Base-by-base conservation (phyloP, 148 eudicot genomes). In the Rhododendron griersonianum region DNA sequence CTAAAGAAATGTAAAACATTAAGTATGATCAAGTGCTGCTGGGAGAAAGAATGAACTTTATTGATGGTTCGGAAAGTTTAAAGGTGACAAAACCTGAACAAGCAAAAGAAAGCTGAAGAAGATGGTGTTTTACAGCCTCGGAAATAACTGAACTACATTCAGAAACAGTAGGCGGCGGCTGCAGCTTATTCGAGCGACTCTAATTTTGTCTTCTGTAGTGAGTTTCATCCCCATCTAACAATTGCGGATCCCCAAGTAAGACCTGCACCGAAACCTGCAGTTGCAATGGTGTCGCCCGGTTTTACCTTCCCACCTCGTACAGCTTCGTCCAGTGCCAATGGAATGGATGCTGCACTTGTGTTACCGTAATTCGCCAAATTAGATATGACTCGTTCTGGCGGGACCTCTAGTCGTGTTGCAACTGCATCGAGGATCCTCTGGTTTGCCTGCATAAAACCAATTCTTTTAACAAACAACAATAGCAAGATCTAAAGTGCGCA, bases 251-350 rank as follows among this genome's bases (percentile, higher is more conserved):
- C 98, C 99, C 99, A 97, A 7, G 99, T 95, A 69, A 95, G 96
- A 21, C 99, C 99, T 35, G 99, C 98, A 39, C 98, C 99, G 50
- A 97, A 97, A 48, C 99, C 99, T 8, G 99, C 93, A 75, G 98
- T 82, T 9, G 98, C 99, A 77, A 97, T 93, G n/a, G 93, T 89
- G 82, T 97, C 91, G 19, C 99, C 99, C 0, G 94, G 85, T 85
- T 93, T 83, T 48, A 97, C 94, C 86, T 89, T 94, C 88, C 99
- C 99, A 47, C 95, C 89, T 69, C 98, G 89, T 77, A 97, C 95
- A 25, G 98, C 98, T 88, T 97, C 99, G 81, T 95, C 99, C 87
- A 97, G 73, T 15, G 99, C 99, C 88, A 97, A 89, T 10, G 99
- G 99, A 78, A 97, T 97, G 7, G 99, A 97, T 84, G 99, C 98